Evolutionary conservation across 2,329 filamentous ascomycete genomes (phyloP).

Genomic region (Colletotrichum tanaceti): DNA sequence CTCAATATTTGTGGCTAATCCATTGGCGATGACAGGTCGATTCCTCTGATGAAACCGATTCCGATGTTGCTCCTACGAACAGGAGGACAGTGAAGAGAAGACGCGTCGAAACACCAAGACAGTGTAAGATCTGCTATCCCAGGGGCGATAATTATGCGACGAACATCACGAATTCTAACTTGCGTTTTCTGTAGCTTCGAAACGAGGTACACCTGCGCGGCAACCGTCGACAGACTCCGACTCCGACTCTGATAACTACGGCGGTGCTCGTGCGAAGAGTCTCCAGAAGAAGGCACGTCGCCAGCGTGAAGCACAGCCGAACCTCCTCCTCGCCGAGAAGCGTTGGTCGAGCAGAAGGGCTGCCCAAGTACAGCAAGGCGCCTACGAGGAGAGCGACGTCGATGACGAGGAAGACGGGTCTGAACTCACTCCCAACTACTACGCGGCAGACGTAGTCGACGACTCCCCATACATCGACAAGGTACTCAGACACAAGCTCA

Average conservation of each 20-base stretch:
- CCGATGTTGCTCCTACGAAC: slow-evolving; percentile 70
- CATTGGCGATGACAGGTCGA: slow-evolving; percentile 54
- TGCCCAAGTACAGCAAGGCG: slow-evolving; percentile 73
- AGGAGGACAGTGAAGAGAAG: slow-evolving; percentile 75
- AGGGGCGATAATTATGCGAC: background rate
- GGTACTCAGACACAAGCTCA: slow-evolving; percentile 86
- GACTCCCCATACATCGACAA: slow-evolving; percentile 88
- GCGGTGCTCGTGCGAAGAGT: slow-evolving; percentile 76
- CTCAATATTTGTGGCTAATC: slow-evolving; percentile 42
- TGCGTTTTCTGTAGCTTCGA: slow-evolving; percentile 61
- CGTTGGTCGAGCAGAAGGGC: slow-evolving; percentile 91
- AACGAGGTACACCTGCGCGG: slow-evolving; percentile 67
- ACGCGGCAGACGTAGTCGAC: slow-evolving; percentile 76
- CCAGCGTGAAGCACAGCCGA: slow-evolving; percentile 74
- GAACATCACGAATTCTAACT: slow-evolving; percentile 13
- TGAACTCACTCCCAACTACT: slow-evolving; percentile 72
- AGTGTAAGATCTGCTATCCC: slow-evolving; percentile 61
- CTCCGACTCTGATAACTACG: slow-evolving; percentile 82
- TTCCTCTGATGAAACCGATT: slow-evolving; percentile 73
- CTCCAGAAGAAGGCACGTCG: slow-evolving; percentile 82
- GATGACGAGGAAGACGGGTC: slow-evolving; percentile 74
- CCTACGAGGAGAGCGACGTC: slow-evolving; percentile 75
- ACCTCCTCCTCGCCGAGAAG: slow-evolving; percentile 79
- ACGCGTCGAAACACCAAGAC: slow-evolving; percentile 72
- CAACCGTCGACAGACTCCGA: slow-evolving; percentile 65